Conservation (phyloP, 495 filamentous ascomycete genomes). For the Penicillium fimorum region DNA sequence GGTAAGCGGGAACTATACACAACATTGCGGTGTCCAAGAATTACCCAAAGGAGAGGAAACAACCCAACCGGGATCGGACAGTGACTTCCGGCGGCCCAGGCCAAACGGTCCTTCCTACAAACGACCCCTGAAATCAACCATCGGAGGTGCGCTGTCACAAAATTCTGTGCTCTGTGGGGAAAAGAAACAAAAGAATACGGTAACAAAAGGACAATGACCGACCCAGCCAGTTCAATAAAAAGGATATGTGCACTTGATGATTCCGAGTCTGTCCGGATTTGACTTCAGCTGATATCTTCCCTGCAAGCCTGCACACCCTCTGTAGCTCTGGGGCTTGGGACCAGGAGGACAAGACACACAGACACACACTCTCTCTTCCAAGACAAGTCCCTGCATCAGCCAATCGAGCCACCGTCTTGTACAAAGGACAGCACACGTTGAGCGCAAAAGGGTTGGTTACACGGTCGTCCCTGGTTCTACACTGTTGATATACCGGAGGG, state of each 20-base stretch:
- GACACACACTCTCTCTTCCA: constrained; percentile 1
- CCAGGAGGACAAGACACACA: constrained; percentile 2
- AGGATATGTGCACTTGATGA: constrained; percentile 1
- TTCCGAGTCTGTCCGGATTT: constrained; percentile 16
- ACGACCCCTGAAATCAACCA: constrained; percentile 10
- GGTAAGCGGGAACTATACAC: constrained; percentile 5
- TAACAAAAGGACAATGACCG: constrained; percentile 6
- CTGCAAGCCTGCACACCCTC: constrained; percentile 17
- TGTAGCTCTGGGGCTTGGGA: constrained; percentile 3
- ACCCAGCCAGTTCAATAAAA: constrained; percentile 3
- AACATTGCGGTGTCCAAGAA: constrained; percentile 6
- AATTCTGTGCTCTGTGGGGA: constrained; percentile 1
- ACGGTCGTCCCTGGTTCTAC: constrained; percentile 12
- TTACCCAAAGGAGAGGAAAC: constrained; percentile 3
- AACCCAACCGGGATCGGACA: constrained; percentile 16
- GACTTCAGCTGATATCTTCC: constrained; percentile 10
- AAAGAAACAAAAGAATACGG: not conserved
- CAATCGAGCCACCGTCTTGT: constrained; percentile 16
- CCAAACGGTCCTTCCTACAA: constrained; percentile 25
- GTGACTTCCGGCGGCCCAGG: constrained; percentile 17
- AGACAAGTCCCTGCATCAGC: constrained; percentile 17
- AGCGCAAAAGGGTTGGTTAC: constrained; percentile 17
- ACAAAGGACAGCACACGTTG: constrained; percentile 5
- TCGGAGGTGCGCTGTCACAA: constrained; percentile 18
- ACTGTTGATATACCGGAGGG: constrained; percentile 19